Conservation (phyloP, 495 filamentous ascomycete species). For the Parmelia sp. region DNA sequence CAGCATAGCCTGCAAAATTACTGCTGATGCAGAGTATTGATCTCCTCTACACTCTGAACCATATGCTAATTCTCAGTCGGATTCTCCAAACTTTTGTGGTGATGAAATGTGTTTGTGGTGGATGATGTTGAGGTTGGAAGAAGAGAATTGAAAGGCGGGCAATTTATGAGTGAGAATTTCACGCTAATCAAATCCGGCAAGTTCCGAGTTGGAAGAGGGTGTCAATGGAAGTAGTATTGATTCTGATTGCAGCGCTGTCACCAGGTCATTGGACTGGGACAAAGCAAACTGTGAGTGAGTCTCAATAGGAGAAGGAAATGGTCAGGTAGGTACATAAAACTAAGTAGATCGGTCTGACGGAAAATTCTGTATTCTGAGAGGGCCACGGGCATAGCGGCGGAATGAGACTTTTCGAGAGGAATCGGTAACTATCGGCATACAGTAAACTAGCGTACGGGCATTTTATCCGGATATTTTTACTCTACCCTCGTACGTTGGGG, state of each 20-base stretch:
- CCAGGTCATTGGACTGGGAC: background rate
- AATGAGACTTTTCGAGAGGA: constrained; percentile 19
- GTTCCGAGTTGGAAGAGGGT: background rate
- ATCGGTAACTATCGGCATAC: constrained; percentile 26
- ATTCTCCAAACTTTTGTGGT: constrained; percentile 13
- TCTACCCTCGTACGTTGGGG: too few relatives aligned
- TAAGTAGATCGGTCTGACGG: background rate
- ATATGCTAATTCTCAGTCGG: constrained; percentile 1
- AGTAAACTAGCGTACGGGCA: constrained; percentile 14
- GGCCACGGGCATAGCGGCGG: background rate
- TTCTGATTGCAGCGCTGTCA: background rate
- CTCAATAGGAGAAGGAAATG: background rate
- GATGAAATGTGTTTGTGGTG: constrained; percentile 20
- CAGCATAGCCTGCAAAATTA: background rate
- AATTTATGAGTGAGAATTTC: constrained; percentile 3
- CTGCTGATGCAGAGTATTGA: background rate
- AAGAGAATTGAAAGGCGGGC: constrained; percentile 13
- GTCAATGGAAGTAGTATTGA: background rate
- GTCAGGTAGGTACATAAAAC: background rate
- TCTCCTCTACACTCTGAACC: background rate
- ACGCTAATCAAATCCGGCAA: constrained; percentile 2
- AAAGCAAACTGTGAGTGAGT: background rate
- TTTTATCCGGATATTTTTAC: background rate
- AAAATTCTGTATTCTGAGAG: background rate
- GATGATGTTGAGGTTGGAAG: constrained; percentile 17